Evolutionary conservation across 805 yeast genomes (phyloP).

Genomic region (Debaryomyces prosopidis): DNA sequence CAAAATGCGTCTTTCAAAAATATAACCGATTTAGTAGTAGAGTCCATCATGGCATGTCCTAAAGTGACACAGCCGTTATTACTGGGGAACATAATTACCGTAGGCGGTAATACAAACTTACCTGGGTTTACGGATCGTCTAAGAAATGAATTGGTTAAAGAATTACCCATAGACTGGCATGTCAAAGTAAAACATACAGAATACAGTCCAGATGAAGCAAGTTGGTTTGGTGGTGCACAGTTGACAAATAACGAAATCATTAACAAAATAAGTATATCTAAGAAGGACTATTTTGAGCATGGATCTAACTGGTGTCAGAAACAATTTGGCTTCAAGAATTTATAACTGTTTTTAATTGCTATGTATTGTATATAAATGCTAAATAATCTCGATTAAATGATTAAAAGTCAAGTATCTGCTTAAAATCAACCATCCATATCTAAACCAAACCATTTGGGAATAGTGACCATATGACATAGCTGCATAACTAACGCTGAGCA

Average conservation of each 20-base stretch:
- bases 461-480: conserved; percentile 83
- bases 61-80: conserved; percentile 72
- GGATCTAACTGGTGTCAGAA: conserved; percentile 64
- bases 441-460: conserved; percentile 93
- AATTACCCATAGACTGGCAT: conserved; percentile 70
- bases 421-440: conserved; percentile 81
- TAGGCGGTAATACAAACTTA: conserved; percentile 80
- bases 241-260: conserved; percentile 42
- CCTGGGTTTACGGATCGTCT: conserved; percentile 68
- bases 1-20: conserved; percentile 57
- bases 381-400: conserved; percentile 47
- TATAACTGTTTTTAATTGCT: conserved; percentile 6
- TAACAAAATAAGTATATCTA: conserved; percentile 59
- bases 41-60: conserved; percentile 69
- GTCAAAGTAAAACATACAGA: conserved; percentile 47
- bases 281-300: conserved; percentile 82
- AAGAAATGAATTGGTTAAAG: conserved; percentile 59
- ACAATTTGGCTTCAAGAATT: conserved; percentile 46
- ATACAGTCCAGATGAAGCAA: conserved; percentile 22
- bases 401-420: conserved; percentile 80
- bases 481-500: conserved; percentile 47
- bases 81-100: conserved; percentile 72
- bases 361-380: conserved; percentile 1
- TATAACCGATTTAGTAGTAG: conserved; percentile 77
- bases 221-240: conserved; percentile 39